Percentiles rank a stretch among this genome's conserved stretches.
Evolutionary conservation across 176 grass and related monocot genomes (phyloP).

Genomic region (Ampelocalamus luodianensis): DNA sequence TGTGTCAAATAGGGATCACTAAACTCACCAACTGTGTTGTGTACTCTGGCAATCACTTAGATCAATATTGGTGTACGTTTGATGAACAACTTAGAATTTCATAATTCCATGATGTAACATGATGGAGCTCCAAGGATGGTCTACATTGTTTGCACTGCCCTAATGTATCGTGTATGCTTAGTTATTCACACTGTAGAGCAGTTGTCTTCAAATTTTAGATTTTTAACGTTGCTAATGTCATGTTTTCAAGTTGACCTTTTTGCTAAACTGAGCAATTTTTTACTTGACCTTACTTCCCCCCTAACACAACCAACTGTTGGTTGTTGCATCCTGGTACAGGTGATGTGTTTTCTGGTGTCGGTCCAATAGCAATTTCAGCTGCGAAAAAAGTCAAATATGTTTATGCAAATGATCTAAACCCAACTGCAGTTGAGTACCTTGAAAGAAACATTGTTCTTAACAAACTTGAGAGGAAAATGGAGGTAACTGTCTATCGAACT

Average conservation of each 20-base stretch:
- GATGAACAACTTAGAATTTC: not conserved
- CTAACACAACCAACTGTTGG: constrained; percentile 18
- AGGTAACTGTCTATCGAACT: constrained; percentile 51
- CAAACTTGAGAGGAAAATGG: constrained; percentile 88
- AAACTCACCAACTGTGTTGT: not conserved
- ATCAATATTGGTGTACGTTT: constrained; percentile 16
- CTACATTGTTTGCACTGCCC: not conserved
- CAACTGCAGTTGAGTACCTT: constrained; percentile 80
- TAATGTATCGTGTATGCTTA: not conserved
- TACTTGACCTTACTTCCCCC: not conserved
- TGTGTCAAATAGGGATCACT: not conserved
- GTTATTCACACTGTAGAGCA: not conserved
- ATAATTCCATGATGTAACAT: not conserved
- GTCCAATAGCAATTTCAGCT: constrained; percentile 83
- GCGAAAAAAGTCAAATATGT: constrained; percentile 85
- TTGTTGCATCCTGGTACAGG: constrained; percentile 54
- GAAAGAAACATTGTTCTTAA: constrained; percentile 88
- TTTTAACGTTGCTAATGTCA: constrained; percentile 2
- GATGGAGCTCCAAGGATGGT: not conserved
- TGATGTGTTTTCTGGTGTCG: constrained; percentile 90
- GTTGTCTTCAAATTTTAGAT: not conserved
- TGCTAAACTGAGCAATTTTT: not conserved
- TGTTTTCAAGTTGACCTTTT: constrained; percentile 21
- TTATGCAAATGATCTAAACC: constrained; percentile 97
- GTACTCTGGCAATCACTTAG: not conserved